These are phyloP conservation scores for Plasmodium fragile DNA, from an alignment of 169 alveolate species.

Conservation along the genomic window DNA sequence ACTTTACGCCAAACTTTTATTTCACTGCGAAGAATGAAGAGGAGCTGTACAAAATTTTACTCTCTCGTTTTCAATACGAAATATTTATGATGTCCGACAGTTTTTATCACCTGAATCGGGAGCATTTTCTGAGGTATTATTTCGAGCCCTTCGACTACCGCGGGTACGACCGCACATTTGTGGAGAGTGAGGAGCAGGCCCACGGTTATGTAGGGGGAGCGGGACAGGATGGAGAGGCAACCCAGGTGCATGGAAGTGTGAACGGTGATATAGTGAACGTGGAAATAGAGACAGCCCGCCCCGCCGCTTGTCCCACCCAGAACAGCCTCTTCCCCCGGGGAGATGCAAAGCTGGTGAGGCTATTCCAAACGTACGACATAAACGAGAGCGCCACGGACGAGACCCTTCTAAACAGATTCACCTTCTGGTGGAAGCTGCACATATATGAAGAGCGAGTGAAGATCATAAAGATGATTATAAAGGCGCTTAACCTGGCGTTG, in stretches of 20 bases:
- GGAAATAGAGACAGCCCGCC: not conserved
- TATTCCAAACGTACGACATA: conserved; percentile 30
- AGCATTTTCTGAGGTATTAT: conserved; percentile 25
- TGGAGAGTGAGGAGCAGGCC: conserved; percentile 16
- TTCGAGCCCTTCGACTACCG: conserved; percentile 50
- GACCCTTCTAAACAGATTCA: conserved; percentile 26
- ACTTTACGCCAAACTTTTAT: conserved; percentile 81
- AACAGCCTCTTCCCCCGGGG: conserved; percentile 23
- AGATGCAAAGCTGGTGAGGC: not conserved
- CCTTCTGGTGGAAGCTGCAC: conserved; percentile 52
- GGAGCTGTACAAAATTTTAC: conserved; percentile 80
- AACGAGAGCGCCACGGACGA: conserved; percentile 37
- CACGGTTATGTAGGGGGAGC: not conserved
- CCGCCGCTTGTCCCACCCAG: not conserved
- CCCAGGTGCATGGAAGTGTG: not conserved
- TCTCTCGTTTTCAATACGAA: conserved; percentile 85
- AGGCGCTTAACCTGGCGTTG: conserved; percentile 57
- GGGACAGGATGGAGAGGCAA: not conserved
- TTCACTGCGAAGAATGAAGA: conserved; percentile 80
- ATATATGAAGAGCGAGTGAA: conserved; percentile 65
- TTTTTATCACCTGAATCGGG: conserved; percentile 51
- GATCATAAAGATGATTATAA: conserved; percentile 54
- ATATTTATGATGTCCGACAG: conserved; percentile 80
- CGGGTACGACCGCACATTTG: conserved; percentile 21
- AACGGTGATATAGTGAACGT: not conserved